A percentile compares a stretch with the other conserved stretches of the same genome.
Evolutionary conservation across 2,329 filamentous ascomycete species (phyloP).

Genomic region (Claviceps digitariae): DNA sequence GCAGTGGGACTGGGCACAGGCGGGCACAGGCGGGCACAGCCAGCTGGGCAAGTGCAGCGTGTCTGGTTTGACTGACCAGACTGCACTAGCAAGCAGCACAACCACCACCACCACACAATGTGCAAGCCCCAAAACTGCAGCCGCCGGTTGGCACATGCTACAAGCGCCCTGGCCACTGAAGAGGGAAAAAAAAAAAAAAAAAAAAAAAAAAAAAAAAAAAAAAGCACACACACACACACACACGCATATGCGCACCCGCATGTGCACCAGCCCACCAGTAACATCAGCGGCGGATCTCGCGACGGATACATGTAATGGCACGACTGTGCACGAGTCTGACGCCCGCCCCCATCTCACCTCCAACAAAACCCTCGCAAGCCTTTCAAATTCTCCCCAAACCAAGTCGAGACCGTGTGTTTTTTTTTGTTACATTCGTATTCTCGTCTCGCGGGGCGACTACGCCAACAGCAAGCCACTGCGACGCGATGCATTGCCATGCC

Average conservation of each 20-base stretch:
- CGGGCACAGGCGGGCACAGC: neutral
- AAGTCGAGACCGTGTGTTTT: too few relatives aligned
- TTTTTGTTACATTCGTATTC: conserved; percentile 1
- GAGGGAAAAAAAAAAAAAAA: neutral
- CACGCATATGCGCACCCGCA: neutral
- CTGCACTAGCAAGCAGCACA: neutral
- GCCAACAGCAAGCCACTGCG: neutral
- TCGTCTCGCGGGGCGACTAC: neutral
- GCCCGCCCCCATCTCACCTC: neutral
- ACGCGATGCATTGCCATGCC: neutral
- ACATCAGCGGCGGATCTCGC: neutral
- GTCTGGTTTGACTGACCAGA: too few relatives aligned
- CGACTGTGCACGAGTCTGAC: neutral
- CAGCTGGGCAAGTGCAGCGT: too few relatives aligned
- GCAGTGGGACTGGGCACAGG: neutral
- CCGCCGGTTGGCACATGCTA: neutral
- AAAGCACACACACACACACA: neutral
- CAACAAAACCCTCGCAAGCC: neutral
- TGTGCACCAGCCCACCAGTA: neutral
- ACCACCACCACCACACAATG: neutral
- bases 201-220: neutral
- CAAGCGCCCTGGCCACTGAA: neutral
- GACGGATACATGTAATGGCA: neutral
- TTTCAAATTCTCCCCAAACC: neutral
- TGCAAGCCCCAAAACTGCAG: neutral